Base-by-base conservation (phyloP, 2,329 filamentous ascomycete genomes). In the Tolypocladium cylindrosporum region DNA sequence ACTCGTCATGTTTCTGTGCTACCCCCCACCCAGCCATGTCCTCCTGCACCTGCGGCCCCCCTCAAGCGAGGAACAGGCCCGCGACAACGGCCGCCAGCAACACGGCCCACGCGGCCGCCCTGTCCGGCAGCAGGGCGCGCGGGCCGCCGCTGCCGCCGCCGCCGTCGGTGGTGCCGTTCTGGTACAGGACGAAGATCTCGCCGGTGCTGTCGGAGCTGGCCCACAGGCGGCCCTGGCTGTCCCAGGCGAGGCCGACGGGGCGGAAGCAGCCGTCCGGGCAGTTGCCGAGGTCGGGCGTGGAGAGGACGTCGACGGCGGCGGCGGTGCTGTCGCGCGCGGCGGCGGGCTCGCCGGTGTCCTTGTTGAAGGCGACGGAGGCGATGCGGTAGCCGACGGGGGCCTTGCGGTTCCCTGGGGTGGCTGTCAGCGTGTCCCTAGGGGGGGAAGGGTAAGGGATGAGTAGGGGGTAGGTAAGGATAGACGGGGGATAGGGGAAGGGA, bases 181-280 rank as follows among this genome's bases (percentile, higher is more conserved):
- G 55, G n/a, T 69, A 65, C 56, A 84, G 66, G 5, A 88, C 79
- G 63, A 81, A 88, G 48, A 89, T 79, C 74, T 89, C 86, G 7
- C 85, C 86, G 0, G 84, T 85, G 16, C 75, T 68, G 67, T 89
- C 86, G 5, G 79, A 84, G 58, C 75, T 81, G 74, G 88, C 79
- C 70, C 81, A 89, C 10, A 89, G 70, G 8, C 85, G 73, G 9
- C 79, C 82, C 48, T 76, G 64, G 10, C 62, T 61, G 67, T 83
- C 79, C 62, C 77, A 74, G 1, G 77, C 77, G 8, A 89, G 71
- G 1, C 84, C 82, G 1, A 83, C 83, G 34, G 86, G 85, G 2
- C 85, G 77, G 72, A 89, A 84, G 69, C 85, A 89, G 4, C 68
- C 66, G 48, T 73, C 71, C 0, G 83, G 83, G 60, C 86, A 88